Evolutionary conservation across 768 basidiomycete species (phyloP), one percentile per base, ranked within the genome.

Genomic region (Mycena crocata): DNA sequence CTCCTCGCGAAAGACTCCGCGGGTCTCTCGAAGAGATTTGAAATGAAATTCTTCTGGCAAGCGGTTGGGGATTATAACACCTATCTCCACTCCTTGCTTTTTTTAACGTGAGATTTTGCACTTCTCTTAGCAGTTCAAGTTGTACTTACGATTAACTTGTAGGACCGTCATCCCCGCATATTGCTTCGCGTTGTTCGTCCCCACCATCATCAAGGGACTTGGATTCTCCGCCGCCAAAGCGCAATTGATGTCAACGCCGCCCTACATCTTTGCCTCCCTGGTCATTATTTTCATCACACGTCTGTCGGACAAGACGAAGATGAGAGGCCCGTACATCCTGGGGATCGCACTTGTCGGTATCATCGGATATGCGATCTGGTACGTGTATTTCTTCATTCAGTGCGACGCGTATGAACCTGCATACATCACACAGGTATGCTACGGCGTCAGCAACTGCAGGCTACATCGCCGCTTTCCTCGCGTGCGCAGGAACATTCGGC

Each of bases 131-230:
- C n/a, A n/a, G n/a, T n/a, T 9, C 34, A 8, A n/a, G 5, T 24
- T 44, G 6, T 57, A 23, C 48, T 50, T 9, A 61, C 23, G 8
- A n/a, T 0, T 17, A 21, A 7, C 26, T 14, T 21, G 30, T 26
- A 61, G 59, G 17, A 42, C 59, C 26, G 59, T 61, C 17, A 61
- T 61, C n/a, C 50, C 59, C n/a, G 59, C 59, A 2, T 61, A 61
- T n/a, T 61, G 59, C 28, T 61, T 61, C 34, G 59, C 59, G 0
- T 19, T 61, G n/a, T 61, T 61, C 30, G 21, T 61, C 31, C 59
- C 59, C 19, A 61, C 59, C 31, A 61, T 61, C 50, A 61, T 61
- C 19, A 32, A 50, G 4, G 59, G 39, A 10, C 59, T 61, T 13
- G 59, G 59, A 28, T 61, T 17, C 40, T 61, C 59, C 34, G 13